Conservation (phyloP, 2,329 filamentous ascomycete species). For the Aspergillus neoniger region DNA sequence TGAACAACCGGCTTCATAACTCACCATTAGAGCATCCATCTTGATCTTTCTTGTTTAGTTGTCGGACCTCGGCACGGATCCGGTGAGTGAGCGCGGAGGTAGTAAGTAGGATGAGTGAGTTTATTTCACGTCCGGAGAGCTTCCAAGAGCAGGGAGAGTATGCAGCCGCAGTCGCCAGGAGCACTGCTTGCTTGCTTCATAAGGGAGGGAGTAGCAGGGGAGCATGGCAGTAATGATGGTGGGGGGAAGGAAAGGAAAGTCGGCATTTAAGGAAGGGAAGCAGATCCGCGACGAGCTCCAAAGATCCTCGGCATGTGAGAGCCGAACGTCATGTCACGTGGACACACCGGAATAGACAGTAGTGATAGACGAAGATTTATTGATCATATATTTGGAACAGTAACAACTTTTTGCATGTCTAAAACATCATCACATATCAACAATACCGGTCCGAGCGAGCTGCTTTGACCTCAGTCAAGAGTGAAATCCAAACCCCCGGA, state of each 20-base stretch:
- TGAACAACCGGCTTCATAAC: conserved; percentile 3
- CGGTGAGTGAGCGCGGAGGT: neutral
- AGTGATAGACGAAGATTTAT: neutral
- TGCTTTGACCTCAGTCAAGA: conserved; percentile 14
- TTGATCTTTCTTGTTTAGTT: conserved; percentile 14
- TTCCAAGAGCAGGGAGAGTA: conserved; percentile 11
- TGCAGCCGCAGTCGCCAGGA: conserved; percentile 14
- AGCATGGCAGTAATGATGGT: conserved; percentile 10
- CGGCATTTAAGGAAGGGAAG: conserved; percentile 29
- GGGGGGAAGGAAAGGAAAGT: conserved; percentile 25
- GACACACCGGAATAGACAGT: neutral
- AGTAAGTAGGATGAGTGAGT: conserved; percentile 3
- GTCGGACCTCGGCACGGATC: conserved; percentile 30
- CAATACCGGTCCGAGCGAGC: conserved; percentile 2
- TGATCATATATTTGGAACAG: neutral
- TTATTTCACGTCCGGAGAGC: conserved; percentile 11
- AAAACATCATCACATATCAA: conserved; percentile 4
- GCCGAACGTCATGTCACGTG: conserved; percentile 40
- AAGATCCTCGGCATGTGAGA: conserved; percentile 47
- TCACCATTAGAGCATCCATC: conserved; percentile 41
- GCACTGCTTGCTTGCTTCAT: conserved; percentile 7
- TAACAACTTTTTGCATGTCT: conserved; percentile 5
- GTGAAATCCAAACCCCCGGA: conserved; percentile 19
- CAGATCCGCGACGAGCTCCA: conserved; percentile 26
- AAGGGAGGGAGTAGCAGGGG: neutral